A percentile compares a stretch with the other conserved stretches of the same genome.
Conservation (phyloP, 1,284 basidiomycete genomes). For the Ceratobasidium sp. region DNA sequence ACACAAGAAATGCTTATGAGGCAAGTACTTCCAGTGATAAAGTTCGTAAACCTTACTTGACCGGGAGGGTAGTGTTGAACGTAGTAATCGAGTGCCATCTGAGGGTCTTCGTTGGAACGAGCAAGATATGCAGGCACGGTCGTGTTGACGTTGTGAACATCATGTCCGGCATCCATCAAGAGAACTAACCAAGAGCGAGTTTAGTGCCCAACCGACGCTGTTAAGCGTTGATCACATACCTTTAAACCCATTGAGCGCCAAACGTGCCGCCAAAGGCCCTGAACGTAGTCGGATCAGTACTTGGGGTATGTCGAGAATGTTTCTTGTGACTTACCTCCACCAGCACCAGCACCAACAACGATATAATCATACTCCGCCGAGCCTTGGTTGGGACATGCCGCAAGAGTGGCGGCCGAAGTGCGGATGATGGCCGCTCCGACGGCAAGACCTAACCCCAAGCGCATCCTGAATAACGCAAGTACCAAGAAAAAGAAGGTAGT, state of each 20-base stretch:
- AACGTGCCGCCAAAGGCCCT: conserved; percentile 31
- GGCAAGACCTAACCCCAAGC: background rate
- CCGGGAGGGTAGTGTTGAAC: conserved; percentile 37
- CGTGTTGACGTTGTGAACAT: conserved; percentile 29
- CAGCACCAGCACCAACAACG: conserved; percentile 34
- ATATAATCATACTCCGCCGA: conserved; percentile 39
- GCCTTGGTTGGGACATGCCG: conserved; percentile 8
- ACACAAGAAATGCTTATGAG: too few relatives aligned
- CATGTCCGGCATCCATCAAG: conserved; percentile 32
- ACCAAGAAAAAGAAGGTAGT: background rate
- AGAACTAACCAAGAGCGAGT: background rate
- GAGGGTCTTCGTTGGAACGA: conserved; percentile 23
- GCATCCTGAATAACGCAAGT: background rate
- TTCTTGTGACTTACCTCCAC: conserved; percentile 15
- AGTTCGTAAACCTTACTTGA: conserved; percentile 1
- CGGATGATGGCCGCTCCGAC: background rate
- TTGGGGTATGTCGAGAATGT: background rate
- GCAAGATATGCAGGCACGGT: conserved; percentile 34
- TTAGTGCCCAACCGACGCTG: background rate
- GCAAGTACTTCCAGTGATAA: background rate
- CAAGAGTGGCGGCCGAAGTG: conserved; percentile 7
- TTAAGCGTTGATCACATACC: background rate
- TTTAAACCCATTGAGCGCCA: conserved; percentile 35
- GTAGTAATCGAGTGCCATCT: conserved; percentile 33
- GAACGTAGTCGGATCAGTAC: background rate